Evolutionary conservation across 352 stramenopile species (phyloP), one percentile per base, ranked within the genome.

Genomic region (Lagenidium sp.): DNA sequence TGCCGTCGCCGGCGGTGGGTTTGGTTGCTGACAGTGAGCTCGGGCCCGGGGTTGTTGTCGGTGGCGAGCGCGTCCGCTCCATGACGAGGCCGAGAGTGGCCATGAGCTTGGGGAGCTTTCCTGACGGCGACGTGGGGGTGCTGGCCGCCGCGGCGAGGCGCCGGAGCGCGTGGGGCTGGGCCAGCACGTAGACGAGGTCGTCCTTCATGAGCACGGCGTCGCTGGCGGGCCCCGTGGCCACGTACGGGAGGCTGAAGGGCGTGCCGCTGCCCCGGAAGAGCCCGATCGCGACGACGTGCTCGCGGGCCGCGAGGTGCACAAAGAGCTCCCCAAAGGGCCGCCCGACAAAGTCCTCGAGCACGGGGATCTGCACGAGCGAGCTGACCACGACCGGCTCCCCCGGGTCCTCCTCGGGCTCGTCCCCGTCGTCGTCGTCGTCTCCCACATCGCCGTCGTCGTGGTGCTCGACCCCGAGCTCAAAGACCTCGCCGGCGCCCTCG

Each of bases 101-200:
- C n/a, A n/a, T n/a, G n/a, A n/a, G n/a, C n/a, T n/a, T n/a, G n/a
- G n/a, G n/a, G n/a, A n/a, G n/a, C n/a, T n/a, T n/a, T n/a, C n/a
- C n/a, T 26, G 40, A 6, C 10, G 13, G n/a, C 16, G 24, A 28
- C 11, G 28, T n/a, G n/a, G 15, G 23, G 6, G 24, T n/a, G 6
- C 24, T 44, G 2, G 19, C 2, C 35, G 51, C 28, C 19, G n/a
- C 34, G 29, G 49, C 21, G 36, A 60, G 24, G 24, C 45, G 10
- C 50, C 51, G 36, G 43, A 34, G 13, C 64, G 46, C 8, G 26
- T 53, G 58, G 13, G 69, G 73, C 5, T 81, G 69, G 1, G 69
- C 73, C 26, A 85, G 65, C 4, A 73, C 60, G 34, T 80, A 85
- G 7, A 85, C 60, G 12, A 77, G 53, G 45, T 82, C 69, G 29